Base-by-base conservation (phyloP, 441 rosid species). In the Gossypium trilobum region DNA sequence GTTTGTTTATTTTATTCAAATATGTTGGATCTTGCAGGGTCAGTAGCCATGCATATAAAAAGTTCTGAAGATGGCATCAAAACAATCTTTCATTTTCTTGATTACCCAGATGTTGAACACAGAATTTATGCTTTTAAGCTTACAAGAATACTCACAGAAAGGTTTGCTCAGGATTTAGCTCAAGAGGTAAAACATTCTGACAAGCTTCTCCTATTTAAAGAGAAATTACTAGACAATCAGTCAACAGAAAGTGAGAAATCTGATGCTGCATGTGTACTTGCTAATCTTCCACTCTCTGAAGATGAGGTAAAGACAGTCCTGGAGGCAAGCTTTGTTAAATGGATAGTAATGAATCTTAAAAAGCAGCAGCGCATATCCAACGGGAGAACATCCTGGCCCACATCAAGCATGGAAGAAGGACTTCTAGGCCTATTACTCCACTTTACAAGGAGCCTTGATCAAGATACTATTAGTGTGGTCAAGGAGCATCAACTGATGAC, bases 161-260 rank as follows among this genome's bases (percentile, higher is more conserved):
- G 67, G 70, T 74, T 74, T 74, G 72, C 72, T 61, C 79, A 76
- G 72, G 79, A 82, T 74, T 54, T 84, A 65, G 75, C 74, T 14
- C 19, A 11, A 33, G 83, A 78, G 68, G 68, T 84, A n/a, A 64
- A 67, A 54, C 19, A 46, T 14, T 72, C 75, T 52, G 68, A 74
- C 68, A 81, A 79, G 78, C 73, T 74, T 72, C 19, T 20, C 1
- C 31, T 80, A 27, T 75, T 81, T 46, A 82, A 74, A 75, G 78
- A 80, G 39, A 82, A 76, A 58, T 36, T 82, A 48, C 70, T 79
- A 22, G 80, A 81, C 74, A 46, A 70, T 61, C 68, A 77, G 60
- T 79, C 87, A 48, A 61, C 76, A 13, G 81, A 76, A 33, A 74
- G 76, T 54, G 87, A 84, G 79, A 82, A 77, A 77, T 84, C 82